phyloP scores from a whole-genome alignment of 768 basidiomycete genomes.

The Podaxis rugospora region DNA sequence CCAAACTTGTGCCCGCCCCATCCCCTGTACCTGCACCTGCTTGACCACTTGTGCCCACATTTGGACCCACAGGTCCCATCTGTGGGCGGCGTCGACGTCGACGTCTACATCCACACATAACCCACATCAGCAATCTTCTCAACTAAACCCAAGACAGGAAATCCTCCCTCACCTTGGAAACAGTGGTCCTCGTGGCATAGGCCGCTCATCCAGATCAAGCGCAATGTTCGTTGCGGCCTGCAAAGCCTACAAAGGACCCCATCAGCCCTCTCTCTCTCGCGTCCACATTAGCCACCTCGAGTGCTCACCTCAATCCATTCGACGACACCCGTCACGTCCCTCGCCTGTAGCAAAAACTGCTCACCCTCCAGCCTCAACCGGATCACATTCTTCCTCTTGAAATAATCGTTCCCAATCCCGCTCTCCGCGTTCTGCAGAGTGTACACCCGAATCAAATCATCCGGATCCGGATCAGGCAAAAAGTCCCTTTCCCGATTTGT shows the following conservation, averaged over 20 bases:
- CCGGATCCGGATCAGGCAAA: constrained; percentile 37
- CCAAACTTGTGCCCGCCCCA: neutral
- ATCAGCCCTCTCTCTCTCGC: neutral
- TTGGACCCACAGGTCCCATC: neutral
- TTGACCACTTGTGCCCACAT: neutral
- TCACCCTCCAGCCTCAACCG: constrained; percentile 90
- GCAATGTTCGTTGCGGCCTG: constrained; percentile 92
- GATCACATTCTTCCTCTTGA: constrained; percentile 92
- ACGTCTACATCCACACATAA: constrained; percentile 14
- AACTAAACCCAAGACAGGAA: neutral
- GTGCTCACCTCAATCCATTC: constrained; percentile 86
- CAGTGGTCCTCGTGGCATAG: constrained; percentile 87
- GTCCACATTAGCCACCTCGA: constrained; percentile 14
- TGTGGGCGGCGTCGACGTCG: constrained; percentile 27
- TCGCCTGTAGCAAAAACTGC: constrained; percentile 92
- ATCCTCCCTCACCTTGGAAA: constrained; percentile 61
- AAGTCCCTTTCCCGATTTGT: constrained; percentile 14
- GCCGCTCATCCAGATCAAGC: constrained; percentile 85
- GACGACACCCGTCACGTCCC: constrained; percentile 79
- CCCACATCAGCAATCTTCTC: neutral
- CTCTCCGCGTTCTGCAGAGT: constrained; percentile 89
- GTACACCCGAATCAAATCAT: constrained; percentile 65
- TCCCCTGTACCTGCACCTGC: neutral
- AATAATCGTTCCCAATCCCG: constrained; percentile 91
- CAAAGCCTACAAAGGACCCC: constrained; percentile 49